A percentile compares a stretch with the other conserved stretches of the same genome.
phyloP scores from a whole-genome alignment of 148 eudicot genomes.

The Tetragonia tetragonoides region DNA sequence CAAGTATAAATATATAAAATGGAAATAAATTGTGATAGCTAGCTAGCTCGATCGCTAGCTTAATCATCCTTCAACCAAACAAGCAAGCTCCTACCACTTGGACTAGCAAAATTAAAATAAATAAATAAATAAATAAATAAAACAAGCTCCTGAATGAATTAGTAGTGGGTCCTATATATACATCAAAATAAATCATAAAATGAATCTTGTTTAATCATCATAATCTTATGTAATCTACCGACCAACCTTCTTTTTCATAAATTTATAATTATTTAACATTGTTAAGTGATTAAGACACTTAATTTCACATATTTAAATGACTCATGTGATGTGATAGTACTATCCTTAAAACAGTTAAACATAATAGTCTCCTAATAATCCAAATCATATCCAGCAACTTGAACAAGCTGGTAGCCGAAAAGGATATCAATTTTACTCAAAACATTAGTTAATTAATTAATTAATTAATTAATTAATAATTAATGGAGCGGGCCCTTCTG shows the following conservation, averaged over 20 bases:
- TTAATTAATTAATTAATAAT: neutral
- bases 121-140: neutral
- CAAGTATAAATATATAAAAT: too few species aligned
- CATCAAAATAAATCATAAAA: neutral
- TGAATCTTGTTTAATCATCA: conserved; percentile 24
- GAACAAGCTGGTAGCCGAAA: conserved; percentile 10
- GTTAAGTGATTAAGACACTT: conserved; percentile 11
- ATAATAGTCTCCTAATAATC: neutral
- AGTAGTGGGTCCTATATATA: too few species aligned
- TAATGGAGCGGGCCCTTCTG: neutral
- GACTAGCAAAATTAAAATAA: neutral
- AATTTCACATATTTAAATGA: neutral
- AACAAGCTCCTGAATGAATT: neutral
- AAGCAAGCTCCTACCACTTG: conserved; percentile 10
- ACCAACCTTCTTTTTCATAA: conserved; percentile 24
- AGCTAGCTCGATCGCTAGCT: too few species aligned
- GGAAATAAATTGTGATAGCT: too few species aligned
- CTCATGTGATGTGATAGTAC: neutral
- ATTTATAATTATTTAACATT: neutral
- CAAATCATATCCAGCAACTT: conserved; percentile 4
- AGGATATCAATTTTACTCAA: neutral
- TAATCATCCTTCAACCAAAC: neutral
- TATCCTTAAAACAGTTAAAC: neutral
- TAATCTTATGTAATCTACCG: conserved; percentile 31
- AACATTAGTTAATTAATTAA: neutral